Base-by-base conservation (phyloP, 2,329 filamentous ascomycete genomes). In the Cladosporium sp. region DNA sequence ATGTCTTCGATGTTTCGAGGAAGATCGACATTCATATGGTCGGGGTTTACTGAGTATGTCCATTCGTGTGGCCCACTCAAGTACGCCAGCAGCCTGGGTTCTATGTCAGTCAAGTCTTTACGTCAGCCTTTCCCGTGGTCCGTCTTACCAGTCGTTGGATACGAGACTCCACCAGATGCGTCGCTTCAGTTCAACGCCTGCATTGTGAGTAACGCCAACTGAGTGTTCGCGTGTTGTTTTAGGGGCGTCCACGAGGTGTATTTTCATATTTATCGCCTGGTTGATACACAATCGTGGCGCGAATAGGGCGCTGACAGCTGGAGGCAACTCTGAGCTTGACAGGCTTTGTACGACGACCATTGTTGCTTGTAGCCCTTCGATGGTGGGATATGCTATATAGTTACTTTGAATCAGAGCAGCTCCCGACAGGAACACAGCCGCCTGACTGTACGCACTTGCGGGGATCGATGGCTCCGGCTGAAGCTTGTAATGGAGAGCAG, bases 101-200 rank as follows among this genome's bases (percentile, higher is more conserved):
- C 3, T 4, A 26, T 30, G 34, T 58, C 7, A 58, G 56, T n/a
- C 4, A 14, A 57, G 21, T 16, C 30, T 14, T 11, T 16, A 6
- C 2, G 11, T 26, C 23, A 10, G 21, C 13, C 5, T 13, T 25
- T 36, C 30, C 6, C 21, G 7, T 25, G 10, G n/a, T 4, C 8
- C 14, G 18, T 36, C 30, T 51, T 51, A 61, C 58, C 58, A 61
- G 46, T 61, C 58, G n/a, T 61, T 51, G 6, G 46, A 49, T 2
- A 61, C 58, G n/a, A 61, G 46, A 25, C 28, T 49, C 58, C 58
- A 61, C 58, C 58, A 61, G 5, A 61, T 51, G 3, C 58, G 58
- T 30, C 58, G 43, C 28, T 53, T 61, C 18, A 61, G 30, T 30
- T 61, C 58, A 23, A 26, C 18, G 16, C 18, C 23, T 16, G 7